phyloP scores from a whole-genome alignment of 2,329 filamentous ascomycete genomes.

The Talaromyces sp. region DNA sequence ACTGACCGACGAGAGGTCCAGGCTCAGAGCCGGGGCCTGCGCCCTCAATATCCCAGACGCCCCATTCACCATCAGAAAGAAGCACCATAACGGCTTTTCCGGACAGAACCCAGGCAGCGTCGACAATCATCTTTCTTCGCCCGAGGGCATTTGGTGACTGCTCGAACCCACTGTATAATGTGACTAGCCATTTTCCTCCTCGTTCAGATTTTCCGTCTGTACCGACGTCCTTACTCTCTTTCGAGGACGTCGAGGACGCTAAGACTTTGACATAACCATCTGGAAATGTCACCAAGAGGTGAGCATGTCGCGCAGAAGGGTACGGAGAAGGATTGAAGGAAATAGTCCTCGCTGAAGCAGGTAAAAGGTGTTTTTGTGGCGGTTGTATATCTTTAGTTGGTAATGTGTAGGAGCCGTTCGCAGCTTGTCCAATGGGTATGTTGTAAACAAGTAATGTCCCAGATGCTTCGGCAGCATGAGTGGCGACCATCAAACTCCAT shows the following conservation, averaged over 20 bases:
- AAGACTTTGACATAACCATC: conserved; percentile 58
- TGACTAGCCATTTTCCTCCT: conserved; percentile 45
- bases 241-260: conserved; percentile 48
- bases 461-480: conserved; percentile 44
- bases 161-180: conserved; percentile 43
- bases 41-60: conserved; percentile 49
- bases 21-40: conserved; percentile 41
- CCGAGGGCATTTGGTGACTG: conserved; percentile 28
- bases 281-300: conserved; percentile 54
- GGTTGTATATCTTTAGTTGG: conserved; percentile 40
- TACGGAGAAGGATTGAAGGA: conserved; percentile 54
- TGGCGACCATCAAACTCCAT: conserved; percentile 48
- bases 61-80: conserved; percentile 48
- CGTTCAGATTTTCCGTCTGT: conserved; percentile 33
- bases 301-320: conserved; percentile 52
- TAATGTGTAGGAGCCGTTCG: conserved; percentile 26
- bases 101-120: conserved; percentile 46
- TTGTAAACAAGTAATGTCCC: conserved; percentile 47
- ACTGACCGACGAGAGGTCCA: conserved; percentile 38
- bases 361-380: conserved; percentile 48
- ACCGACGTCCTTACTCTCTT: conserved; percentile 24
- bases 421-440: conserved; percentile 35
- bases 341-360: conserved; percentile 50
- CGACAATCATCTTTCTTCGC: conserved; percentile 43
- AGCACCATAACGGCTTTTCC: conserved; percentile 46